A percentile compares a stretch with the other conserved stretches of the same genome.
These are phyloP conservation scores for Posidonia australis DNA, from an alignment of 106 monocot genomes.

Conservation along the genomic window DNA sequence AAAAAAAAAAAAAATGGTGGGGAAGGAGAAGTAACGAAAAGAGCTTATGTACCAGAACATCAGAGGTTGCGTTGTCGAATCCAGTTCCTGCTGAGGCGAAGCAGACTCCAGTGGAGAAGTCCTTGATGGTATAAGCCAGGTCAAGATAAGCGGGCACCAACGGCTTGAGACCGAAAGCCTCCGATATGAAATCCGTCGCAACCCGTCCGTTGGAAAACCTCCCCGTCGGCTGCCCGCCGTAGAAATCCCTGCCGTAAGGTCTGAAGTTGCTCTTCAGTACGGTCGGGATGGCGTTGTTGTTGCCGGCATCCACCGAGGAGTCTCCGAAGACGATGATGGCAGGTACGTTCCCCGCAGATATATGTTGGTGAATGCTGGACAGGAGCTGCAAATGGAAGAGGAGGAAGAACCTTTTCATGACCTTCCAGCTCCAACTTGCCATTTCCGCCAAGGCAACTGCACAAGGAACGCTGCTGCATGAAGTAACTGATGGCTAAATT, in stretches of 20 bases:
- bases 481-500: too few species aligned
- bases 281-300: slow-evolving; percentile 19
- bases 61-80: slow-evolving; percentile 21
- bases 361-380: too few species aligned
- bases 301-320: slow-evolving; percentile 24
- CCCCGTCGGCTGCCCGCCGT: slow-evolving; percentile 19
- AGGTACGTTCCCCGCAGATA: background rate
- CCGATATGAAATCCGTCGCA: slow-evolving; percentile 23
- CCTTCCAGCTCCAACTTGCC: too few species aligned
- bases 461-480: too few species aligned
- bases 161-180: slow-evolving; percentile 16
- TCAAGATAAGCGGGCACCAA: slow-evolving; percentile 24
- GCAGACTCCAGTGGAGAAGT: slow-evolving; percentile 21
- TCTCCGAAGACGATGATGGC: slow-evolving; percentile 24
- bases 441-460: too few species aligned
- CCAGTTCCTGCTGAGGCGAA: slow-evolving; percentile 27
- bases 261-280: slow-evolving; percentile 25
- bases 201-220: slow-evolving; percentile 24
- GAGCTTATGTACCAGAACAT: slow-evolving; percentile 16
- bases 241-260: slow-evolving; percentile 26
- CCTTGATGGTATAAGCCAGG: slow-evolving; percentile 15
- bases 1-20: too few species aligned
- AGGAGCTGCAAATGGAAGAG: too few species aligned
- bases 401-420: too few species aligned
- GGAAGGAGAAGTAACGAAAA: too few species aligned